These are phyloP conservation scores for Neurospora sp. DNA, from an alignment of 495 filamentous ascomycete genomes.

Conservation along the genomic window DNA sequence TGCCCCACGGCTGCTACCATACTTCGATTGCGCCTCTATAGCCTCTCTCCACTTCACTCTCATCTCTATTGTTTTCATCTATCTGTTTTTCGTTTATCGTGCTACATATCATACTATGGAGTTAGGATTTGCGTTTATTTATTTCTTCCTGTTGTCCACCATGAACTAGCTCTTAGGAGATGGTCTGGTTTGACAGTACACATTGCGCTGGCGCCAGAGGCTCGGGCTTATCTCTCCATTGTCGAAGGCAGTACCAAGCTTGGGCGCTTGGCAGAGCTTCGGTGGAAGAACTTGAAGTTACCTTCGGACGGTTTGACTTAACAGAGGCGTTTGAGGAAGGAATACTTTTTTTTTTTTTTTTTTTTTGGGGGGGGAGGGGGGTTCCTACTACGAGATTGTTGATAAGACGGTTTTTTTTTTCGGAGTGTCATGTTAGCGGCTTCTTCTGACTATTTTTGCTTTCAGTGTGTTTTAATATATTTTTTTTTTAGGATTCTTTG, in stretches of 20 bases:
- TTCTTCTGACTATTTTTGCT: not conserved
- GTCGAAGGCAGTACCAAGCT: not conserved
- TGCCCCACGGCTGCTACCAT: constrained; percentile 11
- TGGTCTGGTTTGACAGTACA: not conserved
- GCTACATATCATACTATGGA: constrained; percentile 6
- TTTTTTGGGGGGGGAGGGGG: too few species aligned
- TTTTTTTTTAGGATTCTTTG: not conserved
- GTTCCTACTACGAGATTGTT: not conserved
- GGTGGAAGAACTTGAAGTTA: not conserved
- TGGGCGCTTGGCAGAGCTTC: not conserved
- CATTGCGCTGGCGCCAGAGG: not conserved
- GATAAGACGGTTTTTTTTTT: not conserved
- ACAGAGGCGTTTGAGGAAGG: not conserved
- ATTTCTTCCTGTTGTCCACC: not conserved
- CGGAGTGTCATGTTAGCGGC: not conserved
- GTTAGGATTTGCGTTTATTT: constrained; percentile 1
- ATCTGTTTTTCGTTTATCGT: not conserved
- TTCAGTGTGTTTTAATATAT: not conserved
- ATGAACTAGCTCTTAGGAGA: not conserved
- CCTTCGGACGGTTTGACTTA: not conserved
- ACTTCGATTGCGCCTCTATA: not conserved
- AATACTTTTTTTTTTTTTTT: not conserved
- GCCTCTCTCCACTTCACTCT: not conserved
- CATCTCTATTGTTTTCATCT: not conserved
- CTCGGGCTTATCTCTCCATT: not conserved